These are phyloP conservation scores for Spathaspora hagerdaliae DNA, from an alignment of 805 yeast genomes.

Conservation along the genomic window DNA sequence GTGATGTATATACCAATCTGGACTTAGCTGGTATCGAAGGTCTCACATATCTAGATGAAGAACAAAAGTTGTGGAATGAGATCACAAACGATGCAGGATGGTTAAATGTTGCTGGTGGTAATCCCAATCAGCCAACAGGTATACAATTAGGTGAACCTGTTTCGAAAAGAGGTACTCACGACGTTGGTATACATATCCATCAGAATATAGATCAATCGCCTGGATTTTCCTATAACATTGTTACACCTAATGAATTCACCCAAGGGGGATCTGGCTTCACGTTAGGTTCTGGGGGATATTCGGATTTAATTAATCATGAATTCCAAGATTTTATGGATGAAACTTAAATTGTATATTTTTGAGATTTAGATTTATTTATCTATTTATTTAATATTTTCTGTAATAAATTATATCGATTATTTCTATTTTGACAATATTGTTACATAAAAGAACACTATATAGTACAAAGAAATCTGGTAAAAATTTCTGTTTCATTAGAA, in stretches of 20 bases:
- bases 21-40: constrained; percentile 43
- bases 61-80: constrained; percentile 67
- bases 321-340: constrained; percentile 25
- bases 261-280: neutral
- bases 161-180: neutral
- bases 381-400: neutral
- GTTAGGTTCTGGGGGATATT: constrained; percentile 23
- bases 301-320: constrained; percentile 36
- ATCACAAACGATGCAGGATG: constrained; percentile 75
- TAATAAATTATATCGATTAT: too few relatives aligned
- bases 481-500: neutral
- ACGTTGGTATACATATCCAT: neutral
- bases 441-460: neutral
- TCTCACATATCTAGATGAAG: constrained; percentile 37
- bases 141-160: neutral
- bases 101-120: constrained; percentile 37
- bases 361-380: neutral
- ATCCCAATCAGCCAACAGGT: neutral
- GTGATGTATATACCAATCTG: constrained; percentile 30
- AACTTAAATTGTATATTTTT: neutral
- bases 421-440: neutral
- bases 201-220: neutral
- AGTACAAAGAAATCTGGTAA: neutral
- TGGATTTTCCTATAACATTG: constrained; percentile 1
- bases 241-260: neutral